Base-by-base conservation (phyloP, 108 stramenopile species). In the Cyclotella atomus region DNA sequence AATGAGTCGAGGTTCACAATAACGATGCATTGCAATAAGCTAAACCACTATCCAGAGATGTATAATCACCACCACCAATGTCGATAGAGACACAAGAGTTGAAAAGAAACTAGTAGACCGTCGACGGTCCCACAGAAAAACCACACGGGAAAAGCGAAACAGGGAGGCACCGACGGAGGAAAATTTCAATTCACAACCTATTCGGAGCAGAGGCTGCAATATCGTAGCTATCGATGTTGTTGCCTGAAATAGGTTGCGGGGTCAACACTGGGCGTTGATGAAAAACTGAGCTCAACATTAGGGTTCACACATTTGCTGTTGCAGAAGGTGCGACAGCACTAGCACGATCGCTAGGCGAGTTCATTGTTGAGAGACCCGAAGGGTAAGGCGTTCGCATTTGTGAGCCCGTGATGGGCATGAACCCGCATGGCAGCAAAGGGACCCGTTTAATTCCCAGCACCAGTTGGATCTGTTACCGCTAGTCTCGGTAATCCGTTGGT, bases 111-210 rank as follows among this genome's bases (percentile, higher is more conserved):
- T n/a, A n/a, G 20, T 23, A 10, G 21, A 2, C 1, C 1, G 21
- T 10, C 10, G 52, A 3, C 52, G 2, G 21, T 10, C 20, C 10
- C 3, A 24, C 2, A 23, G 9, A 9, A 12, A 41, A 53, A 53
- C 4, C 20, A 53, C 52, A 1, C 1, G 52, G 52, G 20, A 53
- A 53, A 53, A 53, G 52, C 52, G 20, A n/a, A 53, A 20, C 52
- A 53, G 10, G 52, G 23, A 20, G 52, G 52, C 52, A 23, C 10
- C 1, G 52, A 53, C 2, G 19, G 1, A 5, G 9, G 24, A 2
- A 23, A 53, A 53, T 53, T 23, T 50, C n/a, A n/a, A 50, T 41
- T 41, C 52, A 53, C 52, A 53, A 53, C 52, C 52, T 53, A 53
- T 23, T 20, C 23, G 52, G 52, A 53, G 52, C 52, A 5, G 23